Conservation (phyloP, 306 rosid genomes). For the Calophaca sinica region DNA sequence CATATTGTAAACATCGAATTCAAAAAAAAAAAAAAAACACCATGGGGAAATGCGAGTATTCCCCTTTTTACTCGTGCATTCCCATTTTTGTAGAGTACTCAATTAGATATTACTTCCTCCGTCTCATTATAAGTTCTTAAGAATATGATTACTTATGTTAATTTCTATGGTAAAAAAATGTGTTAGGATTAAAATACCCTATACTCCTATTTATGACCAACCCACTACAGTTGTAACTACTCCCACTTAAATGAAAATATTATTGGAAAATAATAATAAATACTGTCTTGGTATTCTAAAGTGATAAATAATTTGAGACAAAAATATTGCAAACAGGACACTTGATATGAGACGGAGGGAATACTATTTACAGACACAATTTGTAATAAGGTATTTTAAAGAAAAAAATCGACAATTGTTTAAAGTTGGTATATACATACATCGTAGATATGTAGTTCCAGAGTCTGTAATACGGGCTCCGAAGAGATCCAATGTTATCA, state of each 20-base stretch:
- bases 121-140: no score
- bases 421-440: conserved; percentile 59
- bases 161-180: no score
- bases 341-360: no score
- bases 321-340: no score
- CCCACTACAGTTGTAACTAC: no score
- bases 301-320: no score
- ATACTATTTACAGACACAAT: neutral
- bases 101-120: neutral
- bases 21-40: neutral
- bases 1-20: conserved; percentile 21
- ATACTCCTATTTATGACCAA: no score
- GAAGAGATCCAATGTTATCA: conserved; percentile 89
- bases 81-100: neutral
- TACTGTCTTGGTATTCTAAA: no score
- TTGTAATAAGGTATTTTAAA: neutral
- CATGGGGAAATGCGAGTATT: neutral
- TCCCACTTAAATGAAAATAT: no score
- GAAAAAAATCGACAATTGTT: conserved; percentile 20
- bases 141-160: no score
- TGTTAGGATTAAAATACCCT: no score
- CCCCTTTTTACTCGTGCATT: neutral
- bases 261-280: no score
- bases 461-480: conserved; percentile 90
- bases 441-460: conserved; percentile 73